Percentiles rank a stretch among this genome's conserved stretches.
Conservation (phyloP, 1,284 basidiomycete species). For the Fereydounia khargensis region DNA sequence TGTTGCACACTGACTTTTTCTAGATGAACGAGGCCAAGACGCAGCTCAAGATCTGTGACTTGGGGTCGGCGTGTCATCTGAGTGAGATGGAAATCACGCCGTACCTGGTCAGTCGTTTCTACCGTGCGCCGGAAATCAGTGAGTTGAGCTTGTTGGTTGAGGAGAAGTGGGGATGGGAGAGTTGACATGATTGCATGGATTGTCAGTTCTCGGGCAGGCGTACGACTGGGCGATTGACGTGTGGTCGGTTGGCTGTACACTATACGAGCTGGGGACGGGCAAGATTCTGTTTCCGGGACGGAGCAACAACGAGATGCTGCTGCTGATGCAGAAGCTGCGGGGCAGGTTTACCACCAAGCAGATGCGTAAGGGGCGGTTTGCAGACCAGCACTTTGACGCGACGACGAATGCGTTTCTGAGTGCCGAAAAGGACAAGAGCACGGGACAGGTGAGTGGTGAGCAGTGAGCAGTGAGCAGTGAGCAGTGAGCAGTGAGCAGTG, state of each 20-base stretch:
- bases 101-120: slow-evolving; percentile 95
- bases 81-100: slow-evolving; percentile 96
- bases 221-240: slow-evolving; percentile 92
- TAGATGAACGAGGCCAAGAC: slow-evolving; percentile 92
- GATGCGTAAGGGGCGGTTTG: slow-evolving; percentile 91
- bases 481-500: too few relatives aligned
- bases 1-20: too few relatives aligned
- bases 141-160: slow-evolving; percentile 45
- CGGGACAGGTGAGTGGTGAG: slow-evolving; percentile 26
- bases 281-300: slow-evolving; percentile 96
- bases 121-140: slow-evolving; percentile 99
- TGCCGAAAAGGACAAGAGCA: slow-evolving; percentile 41
- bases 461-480: too few relatives aligned
- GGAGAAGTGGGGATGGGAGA: too few relatives aligned
- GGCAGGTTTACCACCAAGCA: slow-evolving; percentile 89
- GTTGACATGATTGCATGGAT: too few relatives aligned
- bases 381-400: slow-evolving; percentile 89
- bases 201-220: slow-evolving; percentile 82
- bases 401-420: slow-evolving; percentile 64
- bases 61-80: slow-evolving; percentile 90
- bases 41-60: slow-evolving; percentile 87
- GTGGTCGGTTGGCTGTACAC: slow-evolving; percentile 95
- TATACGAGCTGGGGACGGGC: slow-evolving; percentile 97
- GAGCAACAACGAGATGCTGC: slow-evolving; percentile 95
- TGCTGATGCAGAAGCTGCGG: slow-evolving; percentile 75